These are phyloP conservation scores for Talaromyces sp. DNA, from an alignment of 2,329 filamentous ascomycete genomes.

Conservation along the genomic window DNA sequence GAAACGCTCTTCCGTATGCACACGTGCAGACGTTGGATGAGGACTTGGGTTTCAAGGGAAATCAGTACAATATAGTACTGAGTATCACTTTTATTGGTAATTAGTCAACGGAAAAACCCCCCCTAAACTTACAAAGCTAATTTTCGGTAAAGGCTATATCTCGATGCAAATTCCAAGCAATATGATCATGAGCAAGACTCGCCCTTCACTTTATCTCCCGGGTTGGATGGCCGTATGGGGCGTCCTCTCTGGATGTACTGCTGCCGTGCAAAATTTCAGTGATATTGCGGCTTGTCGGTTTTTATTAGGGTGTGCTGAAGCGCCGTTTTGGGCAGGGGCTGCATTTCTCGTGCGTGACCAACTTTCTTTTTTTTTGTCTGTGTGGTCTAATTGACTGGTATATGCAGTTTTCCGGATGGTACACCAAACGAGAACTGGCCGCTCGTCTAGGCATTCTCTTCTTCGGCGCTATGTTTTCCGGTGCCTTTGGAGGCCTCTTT, in stretches of 20 bases:
- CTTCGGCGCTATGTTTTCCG: conserved; percentile 38
- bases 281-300: not conserved
- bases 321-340: conserved; percentile 65
- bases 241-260: not conserved
- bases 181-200: conserved; percentile 66
- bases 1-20: conserved; percentile 45
- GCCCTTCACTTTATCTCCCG: conserved; percentile 47
- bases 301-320: conserved; percentile 64
- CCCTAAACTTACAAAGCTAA: too few species aligned
- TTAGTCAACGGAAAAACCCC: conserved; percentile 18
- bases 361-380: conserved; percentile 44
- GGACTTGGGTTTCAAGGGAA: conserved; percentile 55
- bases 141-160: conserved; percentile 51
- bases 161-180: conserved; percentile 67
- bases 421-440: conserved; percentile 39
- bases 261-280: not conserved
- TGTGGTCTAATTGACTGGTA: not conserved
- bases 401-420: conserved; percentile 67
- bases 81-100: conserved; percentile 61
- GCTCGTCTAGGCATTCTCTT: conserved; percentile 33
- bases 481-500: conserved; percentile 39
- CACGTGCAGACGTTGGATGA: conserved; percentile 61
- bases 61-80: conserved; percentile 66
- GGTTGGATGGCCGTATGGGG: conserved; percentile 5
- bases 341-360: conserved; percentile 51